Percentiles rank a stretch among this genome's conserved stretches.
phyloP scores from a whole-genome alignment of 108 stramenopile genomes.

The Fragilaria radians region DNA sequence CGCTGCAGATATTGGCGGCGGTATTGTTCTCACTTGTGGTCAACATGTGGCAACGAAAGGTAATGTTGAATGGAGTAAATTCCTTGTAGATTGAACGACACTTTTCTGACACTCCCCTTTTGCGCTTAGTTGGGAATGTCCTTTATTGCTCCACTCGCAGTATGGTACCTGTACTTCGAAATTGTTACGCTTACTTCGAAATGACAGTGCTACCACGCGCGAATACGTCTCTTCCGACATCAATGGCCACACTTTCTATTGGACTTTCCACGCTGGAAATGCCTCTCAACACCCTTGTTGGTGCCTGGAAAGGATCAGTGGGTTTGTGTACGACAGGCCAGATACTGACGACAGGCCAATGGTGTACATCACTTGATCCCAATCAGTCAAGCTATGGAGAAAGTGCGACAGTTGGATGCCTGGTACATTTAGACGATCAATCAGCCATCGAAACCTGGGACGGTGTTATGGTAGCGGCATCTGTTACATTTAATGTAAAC shows the following conservation, averaged over 20 bases:
- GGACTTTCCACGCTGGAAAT: slow-evolving; percentile 93
- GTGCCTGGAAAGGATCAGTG: slow-evolving; percentile 87
- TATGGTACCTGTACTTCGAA: slow-evolving; percentile 89
- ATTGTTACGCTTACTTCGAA: slow-evolving; percentile 93
- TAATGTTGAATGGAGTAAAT: slow-evolving; percentile 2
- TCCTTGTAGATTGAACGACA: neutral
- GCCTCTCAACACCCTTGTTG: slow-evolving; percentile 92
- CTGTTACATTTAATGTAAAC: slow-evolving; percentile 87
- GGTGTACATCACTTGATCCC: slow-evolving; percentile 65
- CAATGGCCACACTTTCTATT: slow-evolving; percentile 69
- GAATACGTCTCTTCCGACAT: slow-evolving; percentile 22
- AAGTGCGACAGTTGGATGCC: slow-evolving; percentile 84
- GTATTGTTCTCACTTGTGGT: slow-evolving; percentile 80
- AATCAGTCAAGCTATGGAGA: slow-evolving; percentile 51
- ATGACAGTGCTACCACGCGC: slow-evolving; percentile 56
- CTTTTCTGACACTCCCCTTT: neutral
- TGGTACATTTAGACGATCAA: slow-evolving; percentile 87
- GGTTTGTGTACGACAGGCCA: slow-evolving; percentile 93
- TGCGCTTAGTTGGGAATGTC: slow-evolving; percentile 70
- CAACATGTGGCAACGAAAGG: slow-evolving; percentile 83
- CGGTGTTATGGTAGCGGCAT: slow-evolving; percentile 78
- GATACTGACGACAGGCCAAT: slow-evolving; percentile 71
- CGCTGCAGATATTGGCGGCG: slow-evolving; percentile 56
- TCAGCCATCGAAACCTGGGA: slow-evolving; percentile 88
- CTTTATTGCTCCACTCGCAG: slow-evolving; percentile 78